Base-by-base conservation (phyloP, 2,329 filamentous ascomycete genomes). In the Cladosporium velox region DNA sequence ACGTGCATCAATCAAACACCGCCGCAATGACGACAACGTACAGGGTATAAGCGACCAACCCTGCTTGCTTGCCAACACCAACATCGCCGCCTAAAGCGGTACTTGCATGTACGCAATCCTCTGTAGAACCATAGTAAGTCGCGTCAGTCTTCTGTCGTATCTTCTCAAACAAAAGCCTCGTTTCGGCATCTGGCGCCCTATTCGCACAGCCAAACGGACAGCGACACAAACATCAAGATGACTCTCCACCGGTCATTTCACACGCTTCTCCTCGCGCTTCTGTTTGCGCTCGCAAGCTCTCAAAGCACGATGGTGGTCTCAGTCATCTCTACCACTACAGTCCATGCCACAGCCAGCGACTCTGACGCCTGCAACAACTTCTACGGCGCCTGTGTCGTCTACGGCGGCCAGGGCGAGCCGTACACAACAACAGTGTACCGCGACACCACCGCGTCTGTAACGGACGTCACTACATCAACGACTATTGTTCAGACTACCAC, bases 241-340 rank as follows among this genome's bases (percentile, higher is more conserved):
- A 7, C 52, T 30, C 4, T 55, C 30, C 15, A 34, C 10, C n/a
- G 35, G 4, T 26, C 35, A 4, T 26, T 64, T 15, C n/a, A 41
- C 28, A 35, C 51, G 28, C 49, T 64, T 3, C 32, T 52, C 0
- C 12, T 30, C 10, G 14, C 32, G 2, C 15, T 57, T 3, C 4
- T 34, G 7, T 64, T 26, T 30, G 30, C n/a, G 0, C n/a, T 32
- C 12, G 49, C 30, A 34, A n/a, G 34, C 18, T 35, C 35, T 12
- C 51, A 64, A 35, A 64, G 61, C n/a, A 64, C 61, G 3, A 64
- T 28, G 24, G 34, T 55, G 14, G 61, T 64, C 34, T 64, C 61
- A 15, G 12, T 64, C 24, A 35, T 52, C n/a, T 64, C 61, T 1
- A 64, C 61, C 7, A 57, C 61, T 3, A 52, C 49, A 21, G 34